phyloP scores from a whole-genome alignment of 2,329 filamentous ascomycete genomes.

The Orbilia ellipsospora region DNA sequence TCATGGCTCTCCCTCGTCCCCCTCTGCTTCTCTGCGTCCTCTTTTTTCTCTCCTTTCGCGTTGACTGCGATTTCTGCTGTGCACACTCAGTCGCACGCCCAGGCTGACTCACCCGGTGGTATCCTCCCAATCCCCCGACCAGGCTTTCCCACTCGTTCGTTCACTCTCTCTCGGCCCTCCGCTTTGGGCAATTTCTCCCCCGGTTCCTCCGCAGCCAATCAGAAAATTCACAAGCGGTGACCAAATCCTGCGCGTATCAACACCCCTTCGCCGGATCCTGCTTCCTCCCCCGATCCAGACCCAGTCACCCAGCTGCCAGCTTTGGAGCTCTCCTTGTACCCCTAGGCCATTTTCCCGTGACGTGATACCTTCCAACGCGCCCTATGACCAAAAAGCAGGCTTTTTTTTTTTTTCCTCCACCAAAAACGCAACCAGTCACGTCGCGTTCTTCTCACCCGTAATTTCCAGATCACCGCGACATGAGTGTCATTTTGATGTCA shows the following conservation, averaged over 20 bases:
- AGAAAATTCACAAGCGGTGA: conserved; percentile 30
- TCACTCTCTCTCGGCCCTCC: conserved; percentile 2
- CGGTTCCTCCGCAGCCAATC: conserved; percentile 24
- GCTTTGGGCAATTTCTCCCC: conserved; percentile 36
- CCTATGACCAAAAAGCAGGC: conserved; percentile 24
- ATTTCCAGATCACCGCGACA: conserved; percentile 7
- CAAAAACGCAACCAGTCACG: background rate
- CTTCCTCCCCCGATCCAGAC: conserved; percentile 6
- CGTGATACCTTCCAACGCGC: conserved; percentile 10
- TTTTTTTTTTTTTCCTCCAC: conserved; percentile 13
- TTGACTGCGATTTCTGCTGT: conserved; percentile 8
- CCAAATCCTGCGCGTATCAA: conserved; percentile 38
- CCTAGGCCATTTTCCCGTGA: background rate
- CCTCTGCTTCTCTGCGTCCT: conserved; percentile 24
- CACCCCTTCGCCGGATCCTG: conserved; percentile 30
- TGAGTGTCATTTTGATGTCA: conserved; percentile 15
- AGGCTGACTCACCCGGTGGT: conserved; percentile 13
- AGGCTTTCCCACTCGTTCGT: conserved; percentile 4
- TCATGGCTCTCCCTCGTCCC: conserved; percentile 12
- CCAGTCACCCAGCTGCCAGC: no score
- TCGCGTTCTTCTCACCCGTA: background rate
- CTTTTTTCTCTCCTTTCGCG: conserved; percentile 27
- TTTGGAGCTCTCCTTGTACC: no score
- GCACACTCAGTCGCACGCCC: background rate
- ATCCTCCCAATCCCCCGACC: conserved; percentile 5